Evolutionary conservation across 2,329 filamentous ascomycete genomes (phyloP).

Genomic region (Didymella arachidicola): DNA sequence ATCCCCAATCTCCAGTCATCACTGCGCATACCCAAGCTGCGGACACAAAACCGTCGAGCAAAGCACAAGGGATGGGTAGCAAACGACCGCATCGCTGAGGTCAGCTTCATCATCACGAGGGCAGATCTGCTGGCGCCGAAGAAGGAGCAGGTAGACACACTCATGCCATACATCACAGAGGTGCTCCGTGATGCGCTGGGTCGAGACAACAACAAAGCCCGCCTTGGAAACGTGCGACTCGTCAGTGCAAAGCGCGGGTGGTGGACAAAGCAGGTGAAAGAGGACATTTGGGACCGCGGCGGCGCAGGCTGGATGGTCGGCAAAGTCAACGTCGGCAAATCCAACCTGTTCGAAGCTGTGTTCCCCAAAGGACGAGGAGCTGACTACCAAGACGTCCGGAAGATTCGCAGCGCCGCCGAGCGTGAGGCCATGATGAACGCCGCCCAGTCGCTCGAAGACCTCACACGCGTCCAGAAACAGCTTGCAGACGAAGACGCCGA

Average conservation of each 20-base stretch:
- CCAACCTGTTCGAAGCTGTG: constrained; percentile 83
- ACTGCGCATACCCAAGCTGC: constrained; percentile 74
- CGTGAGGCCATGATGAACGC: constrained; percentile 42
- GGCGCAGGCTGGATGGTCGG: constrained; percentile 95
- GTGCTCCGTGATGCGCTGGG: constrained; percentile 81
- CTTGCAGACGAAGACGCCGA: constrained; percentile 47
- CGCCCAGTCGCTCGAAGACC: constrained; percentile 39
- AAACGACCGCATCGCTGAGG: constrained; percentile 71
- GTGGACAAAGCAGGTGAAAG: constrained; percentile 89
- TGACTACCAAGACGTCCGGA: constrained; percentile 48
- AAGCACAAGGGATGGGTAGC: constrained; percentile 69
- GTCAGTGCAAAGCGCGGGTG: constrained; percentile 87
- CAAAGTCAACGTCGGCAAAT: constrained; percentile 98
- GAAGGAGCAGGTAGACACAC: constrained; percentile 80
- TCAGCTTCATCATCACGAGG: constrained; percentile 91
- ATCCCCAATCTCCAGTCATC: constrained; percentile 77
- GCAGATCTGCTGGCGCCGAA: constrained; percentile 84
- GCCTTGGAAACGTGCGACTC: constrained; percentile 85
- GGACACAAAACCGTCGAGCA: constrained; percentile 81
- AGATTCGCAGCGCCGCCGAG: constrained; percentile 45
- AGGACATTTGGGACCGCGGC: constrained; percentile 82
- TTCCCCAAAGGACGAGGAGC: constrained; percentile 73
- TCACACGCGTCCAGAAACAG: constrained; percentile 36
- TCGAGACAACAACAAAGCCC: constrained; percentile 69
- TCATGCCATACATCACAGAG: constrained; percentile 85